Evolutionary conservation across 192 early-diverging fungal genomes (phyloP).

Genomic region (Glomus cerebriforme): DNA sequence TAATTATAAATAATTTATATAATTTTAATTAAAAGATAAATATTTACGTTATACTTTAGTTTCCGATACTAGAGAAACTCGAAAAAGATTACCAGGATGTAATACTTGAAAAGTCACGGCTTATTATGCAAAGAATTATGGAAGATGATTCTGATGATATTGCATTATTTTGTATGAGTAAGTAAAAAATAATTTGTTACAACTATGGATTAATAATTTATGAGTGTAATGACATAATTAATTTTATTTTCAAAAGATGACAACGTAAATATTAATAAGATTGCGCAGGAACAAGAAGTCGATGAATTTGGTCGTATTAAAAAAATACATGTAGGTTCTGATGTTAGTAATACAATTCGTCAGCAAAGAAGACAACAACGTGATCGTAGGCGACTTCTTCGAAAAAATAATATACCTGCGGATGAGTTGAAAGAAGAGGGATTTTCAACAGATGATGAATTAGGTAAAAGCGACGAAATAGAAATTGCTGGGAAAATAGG

Average conservation of each 20-base stretch:
- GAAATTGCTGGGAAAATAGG: constrained; percentile 41
- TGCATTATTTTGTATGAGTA: constrained; percentile 19
- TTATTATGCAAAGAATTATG: constrained; percentile 38
- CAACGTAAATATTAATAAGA: no score
- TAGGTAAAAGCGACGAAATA: constrained; percentile 33
- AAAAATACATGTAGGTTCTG: constrained; percentile 24
- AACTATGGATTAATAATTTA: constrained; percentile 32
- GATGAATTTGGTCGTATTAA: constrained; percentile 19
- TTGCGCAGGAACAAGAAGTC: no score
- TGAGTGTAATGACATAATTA: no score
- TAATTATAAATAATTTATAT: not conserved
- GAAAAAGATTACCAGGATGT: constrained; percentile 48
- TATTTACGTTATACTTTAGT: constrained; percentile 27
- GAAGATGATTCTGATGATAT: constrained; percentile 48
- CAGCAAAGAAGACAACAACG: constrained; percentile 6
- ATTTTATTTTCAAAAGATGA: no score
- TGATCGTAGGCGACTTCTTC: constrained; percentile 7
- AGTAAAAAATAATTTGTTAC: constrained; percentile 32
- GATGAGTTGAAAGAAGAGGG: constrained; percentile 35
- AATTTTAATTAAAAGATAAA: not conserved
- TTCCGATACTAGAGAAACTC: constrained; percentile 53
- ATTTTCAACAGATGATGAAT: constrained; percentile 55
- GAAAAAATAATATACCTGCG: not conserved
- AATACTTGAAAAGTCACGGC: constrained; percentile 37
- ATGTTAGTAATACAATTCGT: constrained; percentile 1